phyloP scores from a whole-genome alignment of 2,329 filamentous ascomycete genomes.

The Diaporthe sp. region DNA sequence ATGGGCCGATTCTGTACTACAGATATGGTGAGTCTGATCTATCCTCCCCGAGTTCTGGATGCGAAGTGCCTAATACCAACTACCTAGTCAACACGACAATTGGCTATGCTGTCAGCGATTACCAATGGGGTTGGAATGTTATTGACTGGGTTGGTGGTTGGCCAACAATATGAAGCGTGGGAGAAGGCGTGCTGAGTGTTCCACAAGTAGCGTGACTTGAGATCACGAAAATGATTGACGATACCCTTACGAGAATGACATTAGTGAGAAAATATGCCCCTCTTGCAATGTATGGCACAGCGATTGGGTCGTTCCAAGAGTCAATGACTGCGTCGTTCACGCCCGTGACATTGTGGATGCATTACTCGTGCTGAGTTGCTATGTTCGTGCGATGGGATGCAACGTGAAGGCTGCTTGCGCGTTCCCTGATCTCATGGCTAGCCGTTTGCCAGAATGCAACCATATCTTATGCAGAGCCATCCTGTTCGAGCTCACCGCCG shows the following conservation, averaged over 20 bases:
- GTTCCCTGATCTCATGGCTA: background rate
- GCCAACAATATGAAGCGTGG: slow-evolving; percentile 33
- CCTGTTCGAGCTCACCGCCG: background rate
- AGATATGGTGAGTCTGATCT: slow-evolving; percentile 65
- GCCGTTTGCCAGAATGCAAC: background rate
- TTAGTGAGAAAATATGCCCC: background rate
- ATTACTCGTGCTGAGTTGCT: background rate
- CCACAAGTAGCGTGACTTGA: background rate
- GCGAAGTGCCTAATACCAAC: slow-evolving; percentile 41
- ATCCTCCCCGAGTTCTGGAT: background rate
- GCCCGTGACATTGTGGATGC: background rate
- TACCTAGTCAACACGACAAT: slow-evolving; percentile 47
- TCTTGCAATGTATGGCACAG: background rate
- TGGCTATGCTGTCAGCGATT: slow-evolving; percentile 61
- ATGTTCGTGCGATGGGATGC: background rate
- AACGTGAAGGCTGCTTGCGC: background rate
- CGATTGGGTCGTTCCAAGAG: background rate
- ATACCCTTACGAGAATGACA: background rate
- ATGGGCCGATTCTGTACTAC: slow-evolving; percentile 72
- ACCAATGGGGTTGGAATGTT: slow-evolving; percentile 60
- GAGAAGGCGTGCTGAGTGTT: no score
- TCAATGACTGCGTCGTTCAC: background rate
- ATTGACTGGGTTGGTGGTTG: slow-evolving; percentile 50
- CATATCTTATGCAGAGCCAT: background rate
- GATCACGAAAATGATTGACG: background rate